A percentile compares a stretch with the other conserved stretches of the same genome.
These are phyloP conservation scores for Lichtheimia ornata DNA, from an alignment of 371 early-diverging fungal species.

Conservation along the genomic window DNA sequence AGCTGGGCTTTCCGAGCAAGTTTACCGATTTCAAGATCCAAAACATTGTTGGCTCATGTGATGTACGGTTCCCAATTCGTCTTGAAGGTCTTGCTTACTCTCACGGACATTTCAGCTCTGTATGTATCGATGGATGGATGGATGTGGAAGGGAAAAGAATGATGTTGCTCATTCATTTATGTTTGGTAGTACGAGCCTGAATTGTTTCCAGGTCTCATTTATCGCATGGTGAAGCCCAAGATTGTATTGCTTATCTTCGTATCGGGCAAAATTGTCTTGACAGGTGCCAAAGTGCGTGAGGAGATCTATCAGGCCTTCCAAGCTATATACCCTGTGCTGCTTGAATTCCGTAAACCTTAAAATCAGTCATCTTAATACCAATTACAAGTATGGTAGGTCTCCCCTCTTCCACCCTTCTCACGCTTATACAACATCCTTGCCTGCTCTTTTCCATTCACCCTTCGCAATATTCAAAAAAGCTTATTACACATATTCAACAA, in stretches of 20 bases:
- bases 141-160: neutral
- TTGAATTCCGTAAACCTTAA: constrained; percentile 84
- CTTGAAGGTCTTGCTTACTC: constrained; percentile 98
- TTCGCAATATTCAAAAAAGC: neutral
- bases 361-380: neutral
- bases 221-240: constrained; percentile 99
- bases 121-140: constrained; percentile 46
- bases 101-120: constrained; percentile 97
- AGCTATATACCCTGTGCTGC: constrained; percentile 99
- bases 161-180: neutral
- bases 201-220: constrained; percentile 99
- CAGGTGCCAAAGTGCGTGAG: constrained; percentile 99
- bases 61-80: constrained; percentile 99
- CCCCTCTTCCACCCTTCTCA: neutral
- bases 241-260: constrained; percentile 99
- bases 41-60: constrained; percentile 99
- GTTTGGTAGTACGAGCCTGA: constrained; percentile 97
- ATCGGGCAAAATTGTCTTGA: constrained; percentile 99
- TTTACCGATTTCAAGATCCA: constrained; percentile 99
- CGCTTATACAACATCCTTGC: neutral
- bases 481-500: neutral
- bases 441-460: neutral
- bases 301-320: constrained; percentile 99
- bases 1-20: constrained; percentile 98
- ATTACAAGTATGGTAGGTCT: constrained; percentile 1